A percentile compares a stretch with the other conserved stretches of the same genome.
These are phyloP conservation scores for Spergularia azorica DNA, from an alignment of 179 eudicot genomes.

Conservation along the genomic window DNA sequence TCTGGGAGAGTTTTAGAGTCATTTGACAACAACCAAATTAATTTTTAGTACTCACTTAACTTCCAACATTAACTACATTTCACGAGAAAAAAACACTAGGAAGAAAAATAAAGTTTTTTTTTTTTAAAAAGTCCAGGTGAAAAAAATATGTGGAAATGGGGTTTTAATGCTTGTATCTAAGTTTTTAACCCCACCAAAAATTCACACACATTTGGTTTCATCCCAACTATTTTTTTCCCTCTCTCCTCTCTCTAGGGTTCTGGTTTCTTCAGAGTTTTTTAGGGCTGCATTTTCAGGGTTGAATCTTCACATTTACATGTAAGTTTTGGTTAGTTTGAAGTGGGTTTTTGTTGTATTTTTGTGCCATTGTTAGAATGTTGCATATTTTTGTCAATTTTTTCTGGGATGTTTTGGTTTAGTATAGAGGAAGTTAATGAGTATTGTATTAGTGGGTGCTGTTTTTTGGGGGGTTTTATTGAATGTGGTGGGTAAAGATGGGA, in stretches of 20 bases:
- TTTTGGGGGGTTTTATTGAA: background rate
- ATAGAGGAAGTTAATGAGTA: conserved; percentile 3
- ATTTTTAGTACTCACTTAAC: too few relatives aligned
- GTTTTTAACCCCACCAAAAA: conserved; percentile 12
- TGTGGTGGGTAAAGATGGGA: conserved; percentile 25
- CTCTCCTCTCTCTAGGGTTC: conserved; percentile 31
- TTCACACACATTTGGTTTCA: conserved; percentile 19
- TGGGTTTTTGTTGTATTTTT: background rate
- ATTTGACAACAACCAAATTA: background rate
- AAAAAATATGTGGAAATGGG: conserved; percentile 18
- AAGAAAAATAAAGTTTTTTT: background rate
- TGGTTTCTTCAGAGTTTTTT: background rate
- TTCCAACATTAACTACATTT: conserved; percentile 17
- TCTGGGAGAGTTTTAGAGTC: too few relatives aligned
- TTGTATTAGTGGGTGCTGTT: background rate
- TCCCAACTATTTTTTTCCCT: conserved; percentile 6
- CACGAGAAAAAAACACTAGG: conserved; percentile 30
- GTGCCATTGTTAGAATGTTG: conserved; percentile 13
- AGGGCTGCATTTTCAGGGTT: conserved; percentile 11
- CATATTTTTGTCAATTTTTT: too few relatives aligned
- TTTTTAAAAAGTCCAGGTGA: background rate
- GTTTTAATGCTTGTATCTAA: conserved; percentile 28
- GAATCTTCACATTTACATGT: conserved; percentile 18
- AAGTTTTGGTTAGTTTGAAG: conserved; percentile 8
- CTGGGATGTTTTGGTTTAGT: background rate